Evolutionary conservation across 106 monocot genomes (phyloP).

Genomic region (Phalaenopsis equestris): DNA sequence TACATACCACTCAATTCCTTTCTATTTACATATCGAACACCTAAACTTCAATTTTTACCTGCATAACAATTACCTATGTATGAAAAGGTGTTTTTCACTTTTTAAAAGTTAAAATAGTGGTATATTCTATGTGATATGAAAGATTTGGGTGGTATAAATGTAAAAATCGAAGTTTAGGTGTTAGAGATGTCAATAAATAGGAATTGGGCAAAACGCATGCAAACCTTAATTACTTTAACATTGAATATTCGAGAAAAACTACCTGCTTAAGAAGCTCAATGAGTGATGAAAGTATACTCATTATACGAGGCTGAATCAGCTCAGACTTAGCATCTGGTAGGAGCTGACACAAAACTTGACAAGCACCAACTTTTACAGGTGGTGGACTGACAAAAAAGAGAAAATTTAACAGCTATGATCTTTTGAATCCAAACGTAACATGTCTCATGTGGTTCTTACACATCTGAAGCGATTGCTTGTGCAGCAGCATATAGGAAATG

Average conservation of each 20-base stretch:
- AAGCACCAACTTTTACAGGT: conserved; percentile 94
- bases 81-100: too few species aligned
- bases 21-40: too few species aligned
- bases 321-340: conserved; percentile 51
- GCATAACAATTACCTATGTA: too few species aligned
- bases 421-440: conserved; percentile 2
- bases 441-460: conserved; percentile 38
- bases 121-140: too few species aligned
- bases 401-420: conserved; percentile 10
- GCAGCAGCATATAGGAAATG: conserved; percentile 61
- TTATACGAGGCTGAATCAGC: conserved; percentile 36
- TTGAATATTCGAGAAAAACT: conserved; percentile 13
- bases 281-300: conserved; percentile 70
- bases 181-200: too few species aligned
- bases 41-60: too few species aligned
- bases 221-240: neutral
- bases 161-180: too few species aligned
- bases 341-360: conserved; percentile 58
- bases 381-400: conserved; percentile 39
- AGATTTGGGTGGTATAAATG: too few species aligned
- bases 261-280: conserved; percentile 80
- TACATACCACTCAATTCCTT: too few species aligned
- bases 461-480: conserved; percentile 62
- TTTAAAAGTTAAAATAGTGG: too few species aligned
- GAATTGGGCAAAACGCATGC: too few species aligned